Evolutionary conservation across 164 flowering plant genomes (phyloP).

Genomic region (Malania oleifera): DNA sequence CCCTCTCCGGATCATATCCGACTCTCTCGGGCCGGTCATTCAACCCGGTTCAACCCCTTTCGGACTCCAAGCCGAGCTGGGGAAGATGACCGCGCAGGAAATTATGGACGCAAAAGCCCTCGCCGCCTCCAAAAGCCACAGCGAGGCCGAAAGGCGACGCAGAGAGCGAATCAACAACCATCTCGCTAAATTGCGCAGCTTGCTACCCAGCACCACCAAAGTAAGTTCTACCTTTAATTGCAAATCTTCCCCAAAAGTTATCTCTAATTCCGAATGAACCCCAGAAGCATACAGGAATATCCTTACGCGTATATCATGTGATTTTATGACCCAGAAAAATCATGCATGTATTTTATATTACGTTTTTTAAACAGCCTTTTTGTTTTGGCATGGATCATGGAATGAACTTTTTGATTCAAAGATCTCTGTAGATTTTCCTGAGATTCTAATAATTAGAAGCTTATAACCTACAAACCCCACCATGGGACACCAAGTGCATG

Average conservation of each 20-base stretch:
- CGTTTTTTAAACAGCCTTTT: slow-evolving; percentile 1
- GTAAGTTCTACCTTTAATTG: slow-evolving; percentile 34
- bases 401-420: slow-evolving; percentile 9
- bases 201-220: slow-evolving; percentile 92
- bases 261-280: no score
- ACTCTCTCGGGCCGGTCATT: slow-evolving; percentile 41
- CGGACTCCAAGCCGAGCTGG: slow-evolving; percentile 64
- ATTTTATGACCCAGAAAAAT: background rate
- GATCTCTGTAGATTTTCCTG: slow-evolving; percentile 16
- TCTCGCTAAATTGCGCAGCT: slow-evolving; percentile 79
- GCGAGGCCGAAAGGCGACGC: slow-evolving; percentile 92
- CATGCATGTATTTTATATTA: no score
- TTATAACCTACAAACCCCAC: slow-evolving; percentile 10
- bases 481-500: slow-evolving; percentile 8
- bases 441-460: slow-evolving; percentile 15
- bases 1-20: slow-evolving; percentile 58
- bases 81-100: slow-evolving; percentile 87
- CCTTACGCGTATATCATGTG: slow-evolving; percentile 11
- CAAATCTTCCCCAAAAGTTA: background rate
- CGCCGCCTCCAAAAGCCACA: slow-evolving; percentile 97
- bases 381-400: slow-evolving; percentile 11
- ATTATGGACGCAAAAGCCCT: slow-evolving; percentile 98
- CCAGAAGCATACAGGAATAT: no score
- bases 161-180: slow-evolving; percentile 95
- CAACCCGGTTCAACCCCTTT: slow-evolving; percentile 52